These are phyloP conservation scores for Chaetomium olivaceum DNA, from an alignment of 2,329 filamentous ascomycete genomes.

Conservation along the genomic window DNA sequence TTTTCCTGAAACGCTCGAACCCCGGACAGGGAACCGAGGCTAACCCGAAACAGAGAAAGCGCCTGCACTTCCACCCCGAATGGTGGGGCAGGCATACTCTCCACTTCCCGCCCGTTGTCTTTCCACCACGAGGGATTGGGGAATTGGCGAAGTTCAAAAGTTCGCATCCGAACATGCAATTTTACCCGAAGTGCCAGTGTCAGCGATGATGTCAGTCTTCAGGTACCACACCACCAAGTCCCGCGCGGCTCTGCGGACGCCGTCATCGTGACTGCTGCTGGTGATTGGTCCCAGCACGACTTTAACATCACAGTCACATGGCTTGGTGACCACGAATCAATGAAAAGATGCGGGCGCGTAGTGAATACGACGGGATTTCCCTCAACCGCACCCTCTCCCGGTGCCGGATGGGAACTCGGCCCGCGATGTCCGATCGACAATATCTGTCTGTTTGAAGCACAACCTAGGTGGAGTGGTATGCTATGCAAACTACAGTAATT, in stretches of 20 bases:
- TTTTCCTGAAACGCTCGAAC: constrained; percentile 26
- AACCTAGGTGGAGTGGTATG: not conserved
- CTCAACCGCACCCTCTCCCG: not conserved
- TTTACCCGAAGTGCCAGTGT: not conserved
- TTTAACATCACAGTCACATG: not conserved
- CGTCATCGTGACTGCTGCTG: not conserved
- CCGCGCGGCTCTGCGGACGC: constrained; percentile 16
- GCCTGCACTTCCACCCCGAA: constrained; percentile 1
- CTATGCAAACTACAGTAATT: not conserved
- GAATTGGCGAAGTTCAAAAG: not conserved
- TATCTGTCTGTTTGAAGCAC: not conserved
- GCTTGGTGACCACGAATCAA: not conserved
- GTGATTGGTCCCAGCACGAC: not conserved
- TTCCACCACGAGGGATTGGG: not conserved
- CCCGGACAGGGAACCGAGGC: constrained; percentile 2
- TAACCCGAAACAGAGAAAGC: constrained; percentile 21
- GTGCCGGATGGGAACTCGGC: not conserved
- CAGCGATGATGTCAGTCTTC: constrained; percentile 14
- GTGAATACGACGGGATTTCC: not conserved
- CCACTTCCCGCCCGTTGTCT: constrained; percentile 1
- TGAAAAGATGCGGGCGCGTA: not conserved
- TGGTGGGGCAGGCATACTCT: not conserved
- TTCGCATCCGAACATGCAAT: not conserved
- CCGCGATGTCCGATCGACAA: not conserved
- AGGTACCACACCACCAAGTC: not conserved